Percentiles rank a stretch among this genome's conserved stretches.
These are phyloP conservation scores for Aspergillus sp. DNA, from an alignment of 2,329 filamentous ascomycete species.

Conservation along the genomic window DNA sequence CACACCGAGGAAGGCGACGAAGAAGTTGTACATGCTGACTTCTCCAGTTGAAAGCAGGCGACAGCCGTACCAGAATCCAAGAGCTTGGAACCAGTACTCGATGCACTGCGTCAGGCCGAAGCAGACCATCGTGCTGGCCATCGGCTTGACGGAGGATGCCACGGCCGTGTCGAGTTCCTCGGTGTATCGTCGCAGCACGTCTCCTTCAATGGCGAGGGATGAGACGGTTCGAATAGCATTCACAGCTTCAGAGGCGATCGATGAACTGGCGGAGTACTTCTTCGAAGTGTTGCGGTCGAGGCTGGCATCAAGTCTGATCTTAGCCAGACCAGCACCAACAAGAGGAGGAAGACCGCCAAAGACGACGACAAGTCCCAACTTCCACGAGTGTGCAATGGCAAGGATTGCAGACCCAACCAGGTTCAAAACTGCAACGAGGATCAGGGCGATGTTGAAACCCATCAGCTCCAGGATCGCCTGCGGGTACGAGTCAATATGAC, in stretches of 20 bases:
- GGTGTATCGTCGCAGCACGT: conserved; percentile 74
- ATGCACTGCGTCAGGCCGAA: conserved; percentile 81
- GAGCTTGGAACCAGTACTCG: conserved; percentile 77
- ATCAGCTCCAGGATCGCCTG: conserved; percentile 66
- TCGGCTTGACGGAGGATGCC: conserved; percentile 48
- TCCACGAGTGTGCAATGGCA: conserved; percentile 51
- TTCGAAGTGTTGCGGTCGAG: conserved; percentile 75
- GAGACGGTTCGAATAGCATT: conserved; percentile 92
- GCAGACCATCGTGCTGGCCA: conserved; percentile 62
- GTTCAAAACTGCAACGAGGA: conserved; percentile 71
- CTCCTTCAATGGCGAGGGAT: conserved; percentile 79
- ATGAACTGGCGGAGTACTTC: conserved; percentile 70
- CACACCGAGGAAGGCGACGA: conserved; percentile 82
- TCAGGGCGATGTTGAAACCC: conserved; percentile 74
- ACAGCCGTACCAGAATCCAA: conserved; percentile 92
- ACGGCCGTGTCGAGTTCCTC: conserved; percentile 54
- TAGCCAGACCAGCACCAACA: conserved; percentile 47
- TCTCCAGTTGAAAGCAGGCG: conserved; percentile 69
- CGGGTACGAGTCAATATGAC: conserved; percentile 32
- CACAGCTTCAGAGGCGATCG: conserved; percentile 82
- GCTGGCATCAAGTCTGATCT: conserved; percentile 68
- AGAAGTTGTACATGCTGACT: conserved; percentile 83
- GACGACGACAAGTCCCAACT: conserved; percentile 50
- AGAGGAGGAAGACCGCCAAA: conserved; percentile 50
- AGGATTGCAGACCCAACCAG: conserved; percentile 49